Percentiles rank a stretch among this genome's conserved stretches.
These are phyloP conservation scores for Globisporangium cystogenes DNA, from an alignment of 352 stramenopile genomes.

Conservation along the genomic window DNA sequence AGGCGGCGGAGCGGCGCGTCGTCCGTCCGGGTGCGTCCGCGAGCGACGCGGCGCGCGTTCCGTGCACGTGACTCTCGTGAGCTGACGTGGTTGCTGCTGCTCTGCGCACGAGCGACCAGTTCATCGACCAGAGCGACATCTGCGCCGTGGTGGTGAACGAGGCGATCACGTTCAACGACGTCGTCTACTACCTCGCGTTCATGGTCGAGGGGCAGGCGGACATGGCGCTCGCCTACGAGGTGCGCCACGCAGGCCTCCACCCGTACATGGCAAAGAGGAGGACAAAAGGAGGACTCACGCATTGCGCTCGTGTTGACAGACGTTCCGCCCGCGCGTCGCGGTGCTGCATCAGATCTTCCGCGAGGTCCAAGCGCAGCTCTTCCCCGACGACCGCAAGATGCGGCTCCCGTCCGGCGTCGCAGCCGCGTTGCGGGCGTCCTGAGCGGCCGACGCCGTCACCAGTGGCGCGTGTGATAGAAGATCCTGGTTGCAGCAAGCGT, in stretches of 20 bases:
- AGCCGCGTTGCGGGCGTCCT: background rate
- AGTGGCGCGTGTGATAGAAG: background rate
- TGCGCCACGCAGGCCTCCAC: too few species aligned
- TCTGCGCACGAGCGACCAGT: constrained; percentile 12
- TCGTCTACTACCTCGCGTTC: constrained; percentile 80
- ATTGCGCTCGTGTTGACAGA: constrained; percentile 19
- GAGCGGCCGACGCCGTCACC: background rate
- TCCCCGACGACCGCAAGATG: constrained; percentile 43
- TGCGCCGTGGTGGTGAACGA: constrained; percentile 78
- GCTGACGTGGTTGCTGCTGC: background rate
- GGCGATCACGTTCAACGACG: constrained; percentile 69
- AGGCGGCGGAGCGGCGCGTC: constrained; percentile 41
- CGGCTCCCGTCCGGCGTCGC: constrained; percentile 22
- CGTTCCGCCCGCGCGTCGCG: constrained; percentile 56
- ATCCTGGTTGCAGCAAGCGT: too few species aligned
- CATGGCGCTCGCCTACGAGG: constrained; percentile 80
- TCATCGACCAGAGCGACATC: constrained; percentile 41
- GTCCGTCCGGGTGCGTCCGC: constrained; percentile 19
- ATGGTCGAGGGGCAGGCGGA: constrained; percentile 56
- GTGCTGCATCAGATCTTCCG: constrained; percentile 70
- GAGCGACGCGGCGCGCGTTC: too few species aligned
- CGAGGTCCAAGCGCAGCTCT: constrained; percentile 50
- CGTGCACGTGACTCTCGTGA: too few species aligned
- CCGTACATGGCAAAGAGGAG: background rate
- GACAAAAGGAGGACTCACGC: background rate